Percentiles rank a stretch among this genome's conserved stretches.
Evolutionary conservation across 371 early-diverging fungal genomes (phyloP).

Genomic region (Phascolomyces articulosus): DNA sequence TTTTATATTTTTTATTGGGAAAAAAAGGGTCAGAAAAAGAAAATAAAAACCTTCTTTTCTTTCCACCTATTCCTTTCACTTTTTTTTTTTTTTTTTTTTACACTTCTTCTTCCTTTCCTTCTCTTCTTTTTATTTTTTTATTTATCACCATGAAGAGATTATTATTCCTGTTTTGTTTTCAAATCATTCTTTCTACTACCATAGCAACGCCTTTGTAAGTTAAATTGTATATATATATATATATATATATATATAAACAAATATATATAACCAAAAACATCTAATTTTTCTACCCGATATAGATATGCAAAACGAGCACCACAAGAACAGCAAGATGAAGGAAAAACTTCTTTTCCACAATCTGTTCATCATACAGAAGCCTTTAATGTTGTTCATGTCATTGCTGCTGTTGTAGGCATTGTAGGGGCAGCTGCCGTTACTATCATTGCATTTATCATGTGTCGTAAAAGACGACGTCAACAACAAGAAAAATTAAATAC

Average conservation of each 20-base stretch:
- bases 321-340: neutral
- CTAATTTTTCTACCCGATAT: too few species aligned
- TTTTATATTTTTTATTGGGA: too few species aligned
- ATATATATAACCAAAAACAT: neutral
- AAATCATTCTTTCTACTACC: neutral
- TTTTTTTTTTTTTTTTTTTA: neutral
- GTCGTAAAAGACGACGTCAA: slow-evolving; percentile 16
- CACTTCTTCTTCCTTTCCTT: neutral
- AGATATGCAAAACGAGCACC: slow-evolving; percentile 6
- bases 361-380: slow-evolving; percentile 13
- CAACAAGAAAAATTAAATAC: slow-evolving; percentile 1
- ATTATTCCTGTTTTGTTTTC: slow-evolving; percentile 11
- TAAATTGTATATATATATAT: neutral
- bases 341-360: slow-evolving; percentile 4
- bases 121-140: neutral
- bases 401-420: slow-evolving; percentile 24
- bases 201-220: neutral
- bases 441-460: slow-evolving; percentile 19
- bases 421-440: slow-evolving; percentile 14
- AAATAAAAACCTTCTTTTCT: slow-evolving; percentile 6
- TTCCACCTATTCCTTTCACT: neutral
- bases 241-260: too few species aligned
- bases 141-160: neutral
- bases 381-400: slow-evolving; percentile 23
- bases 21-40: slow-evolving; percentile 7